Conservation (phyloP, 1,139 yeast genomes). For the Entelexis paramagnoliae region DNA sequence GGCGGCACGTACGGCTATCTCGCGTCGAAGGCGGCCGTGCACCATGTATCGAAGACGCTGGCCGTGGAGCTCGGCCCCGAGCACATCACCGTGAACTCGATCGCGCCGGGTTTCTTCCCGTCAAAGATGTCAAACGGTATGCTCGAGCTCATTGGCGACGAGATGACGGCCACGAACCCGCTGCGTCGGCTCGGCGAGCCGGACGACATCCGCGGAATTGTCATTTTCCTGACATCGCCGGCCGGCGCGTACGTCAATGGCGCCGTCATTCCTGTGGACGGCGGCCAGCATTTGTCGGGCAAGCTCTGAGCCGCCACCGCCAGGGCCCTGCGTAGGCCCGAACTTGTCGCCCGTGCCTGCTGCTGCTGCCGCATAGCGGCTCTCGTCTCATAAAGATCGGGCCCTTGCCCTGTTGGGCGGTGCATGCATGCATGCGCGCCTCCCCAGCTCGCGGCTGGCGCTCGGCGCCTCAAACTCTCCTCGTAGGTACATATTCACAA, state of each 20-base stretch:
- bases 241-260: constrained; percentile 61
- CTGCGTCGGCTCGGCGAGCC: constrained; percentile 53
- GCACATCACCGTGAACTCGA: constrained; percentile 64
- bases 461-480: too few relatives aligned
- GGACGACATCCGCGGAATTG: constrained; percentile 51
- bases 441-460: too few relatives aligned
- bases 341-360: too few relatives aligned
- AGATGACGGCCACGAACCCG: constrained; percentile 44
- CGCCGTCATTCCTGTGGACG: constrained; percentile 63
- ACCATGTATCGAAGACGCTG: constrained; percentile 56
- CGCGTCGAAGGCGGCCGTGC: constrained; percentile 70
- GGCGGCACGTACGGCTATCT: constrained; percentile 63
- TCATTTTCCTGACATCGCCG: constrained; percentile 48
- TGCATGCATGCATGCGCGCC: not conserved
- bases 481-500: not conserved
- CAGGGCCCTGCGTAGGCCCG: too few relatives aligned
- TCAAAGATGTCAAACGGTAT: constrained; percentile 66
- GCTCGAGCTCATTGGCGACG: constrained; percentile 42
- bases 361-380: too few relatives aligned
- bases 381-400: not conserved
- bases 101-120: constrained; percentile 76
- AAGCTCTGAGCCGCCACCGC: constrained; percentile 13
- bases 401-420: not conserved
- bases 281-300: constrained; percentile 41
- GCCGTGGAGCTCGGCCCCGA: constrained; percentile 86